Evolutionary conservation across 768 basidiomycete genomes (phyloP).

Genomic region (Suillus discolor): DNA sequence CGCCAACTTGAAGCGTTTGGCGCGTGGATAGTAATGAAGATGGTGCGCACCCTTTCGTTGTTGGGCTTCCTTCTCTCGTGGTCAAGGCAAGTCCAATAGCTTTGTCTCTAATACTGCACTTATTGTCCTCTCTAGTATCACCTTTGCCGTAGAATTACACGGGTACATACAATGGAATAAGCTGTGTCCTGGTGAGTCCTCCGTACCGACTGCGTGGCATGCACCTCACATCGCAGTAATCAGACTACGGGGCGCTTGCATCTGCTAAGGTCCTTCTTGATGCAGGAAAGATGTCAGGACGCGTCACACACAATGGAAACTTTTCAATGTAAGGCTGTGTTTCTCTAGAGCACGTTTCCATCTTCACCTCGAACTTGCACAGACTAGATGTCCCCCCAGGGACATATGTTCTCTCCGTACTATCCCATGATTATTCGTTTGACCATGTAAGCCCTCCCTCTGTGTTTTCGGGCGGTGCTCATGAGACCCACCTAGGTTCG

Average conservation of each 20-base stretch:
- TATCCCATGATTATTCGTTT: slow-evolving; percentile 67
- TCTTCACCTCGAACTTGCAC: slow-evolving; percentile 20
- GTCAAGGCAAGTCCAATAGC: slow-evolving; percentile 17
- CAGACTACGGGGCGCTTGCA: slow-evolving; percentile 47
- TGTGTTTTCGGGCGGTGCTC: slow-evolving; percentile 7
- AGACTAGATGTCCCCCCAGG: slow-evolving; percentile 73
- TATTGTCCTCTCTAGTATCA: slow-evolving; percentile 16
- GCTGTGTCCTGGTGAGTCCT: slow-evolving; percentile 35
- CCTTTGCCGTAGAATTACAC: slow-evolving; percentile 53
- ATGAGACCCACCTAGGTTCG: slow-evolving; percentile 51
- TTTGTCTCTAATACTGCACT: neutral
- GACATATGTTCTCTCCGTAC: slow-evolving; percentile 67
- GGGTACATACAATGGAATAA: slow-evolving; percentile 75
- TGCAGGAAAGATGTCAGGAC: slow-evolving; percentile 53
- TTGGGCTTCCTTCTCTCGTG: slow-evolving; percentile 17
- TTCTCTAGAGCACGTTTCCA: neutral
- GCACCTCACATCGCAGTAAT: slow-evolving; percentile 16
- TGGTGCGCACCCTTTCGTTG: slow-evolving; percentile 3
- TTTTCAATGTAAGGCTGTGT: slow-evolving; percentile 63
- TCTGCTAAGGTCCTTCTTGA: slow-evolving; percentile 63
- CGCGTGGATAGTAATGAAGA: slow-evolving; percentile 21
- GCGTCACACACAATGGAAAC: slow-evolving; percentile 56
- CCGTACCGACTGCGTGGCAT: slow-evolving; percentile 3
- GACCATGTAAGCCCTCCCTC: slow-evolving; percentile 54
- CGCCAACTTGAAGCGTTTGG: neutral